Base-by-base conservation (phyloP, 1,284 basidiomycete species). In the Ceratobasidium theobromae region DNA sequence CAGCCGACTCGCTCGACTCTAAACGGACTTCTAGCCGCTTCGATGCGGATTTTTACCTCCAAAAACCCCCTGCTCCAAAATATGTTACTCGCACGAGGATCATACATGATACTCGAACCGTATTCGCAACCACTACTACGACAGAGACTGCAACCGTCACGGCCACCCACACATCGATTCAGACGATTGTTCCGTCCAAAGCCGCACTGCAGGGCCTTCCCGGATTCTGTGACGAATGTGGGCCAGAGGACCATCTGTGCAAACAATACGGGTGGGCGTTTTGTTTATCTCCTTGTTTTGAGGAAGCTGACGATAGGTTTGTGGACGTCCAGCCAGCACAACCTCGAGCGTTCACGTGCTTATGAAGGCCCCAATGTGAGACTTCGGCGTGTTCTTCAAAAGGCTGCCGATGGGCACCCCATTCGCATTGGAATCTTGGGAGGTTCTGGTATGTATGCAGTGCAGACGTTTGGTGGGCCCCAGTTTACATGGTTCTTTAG, bases 281-380 rank as follows among this genome's bases (percentile, higher is more conserved):
- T 23, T 16, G 16, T 21, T 48, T 12, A 16, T 2, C 8, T 25
- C 6, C 4, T 0, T 30, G 27, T n/a, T 25, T 33, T 3, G 9
- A 35, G 12, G 28, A 11, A 41, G 30, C 46, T 58, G 14, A 40
- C 21, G 14, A 48, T 6, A 30, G 9, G 35, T 28, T 45, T 28
- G 28, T 14, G 16, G 9, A 4, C 41, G 14, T 23, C 11, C 38
- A 70, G 69, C 21, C 45, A 66, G 41, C 65, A 67, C 33, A 70
- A 68, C 25, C 69, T 71, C 25, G 70, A 69, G 14, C 64, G 68
- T 14, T 69, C 70, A 8, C 70, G 70, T 16, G 58, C 66, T 4
- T 71, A 69, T 25, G 70, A 71, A 51, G 70, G 70, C 43, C 57
- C 70, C 9, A 69, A 69, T 28, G 43, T 67, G 32, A 55, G 70